phyloP scores from a whole-genome alignment of 805 yeast species.

The Kodamaea sagamina region DNA sequence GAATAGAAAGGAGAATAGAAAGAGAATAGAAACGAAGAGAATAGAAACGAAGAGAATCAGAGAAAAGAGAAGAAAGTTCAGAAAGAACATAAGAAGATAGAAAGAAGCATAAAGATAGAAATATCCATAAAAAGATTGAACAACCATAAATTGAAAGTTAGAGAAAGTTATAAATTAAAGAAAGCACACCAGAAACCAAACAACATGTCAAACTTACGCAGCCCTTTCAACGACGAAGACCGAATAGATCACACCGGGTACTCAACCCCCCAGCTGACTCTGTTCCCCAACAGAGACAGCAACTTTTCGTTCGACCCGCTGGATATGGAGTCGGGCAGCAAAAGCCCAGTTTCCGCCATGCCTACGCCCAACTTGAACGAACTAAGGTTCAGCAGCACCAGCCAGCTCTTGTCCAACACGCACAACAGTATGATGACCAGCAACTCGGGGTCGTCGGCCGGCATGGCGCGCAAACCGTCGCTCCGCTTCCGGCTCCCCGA shows the following conservation, averaged over 20 bases:
- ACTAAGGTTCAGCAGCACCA: slow-evolving; percentile 10
- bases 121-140: no score
- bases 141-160: no score
- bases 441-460: no score
- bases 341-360: slow-evolving; percentile 8
- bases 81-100: no score
- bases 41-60: no score
- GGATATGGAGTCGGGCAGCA: not conserved
- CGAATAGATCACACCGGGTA: slow-evolving; percentile 4
- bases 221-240: not conserved
- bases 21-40: no score
- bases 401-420: not conserved
- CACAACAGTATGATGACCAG: slow-evolving; percentile 5
- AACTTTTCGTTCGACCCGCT: slow-evolving; percentile 6
- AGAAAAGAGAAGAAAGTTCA: no score
- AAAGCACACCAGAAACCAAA: no score
- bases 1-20: no score
- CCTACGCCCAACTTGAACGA: slow-evolving; percentile 31
- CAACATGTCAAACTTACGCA: no score
- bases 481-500: slow-evolving; percentile 35
- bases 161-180: no score
- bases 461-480: slow-evolving; percentile 23
- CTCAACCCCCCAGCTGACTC: slow-evolving; percentile 2
- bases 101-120: no score
- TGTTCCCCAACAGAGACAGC: slow-evolving; percentile 5